Evolutionary conservation across 148 eudicot genomes (phyloP), one percentile per base, ranked within the genome.

Genomic region (Linanthus parryae): DNA sequence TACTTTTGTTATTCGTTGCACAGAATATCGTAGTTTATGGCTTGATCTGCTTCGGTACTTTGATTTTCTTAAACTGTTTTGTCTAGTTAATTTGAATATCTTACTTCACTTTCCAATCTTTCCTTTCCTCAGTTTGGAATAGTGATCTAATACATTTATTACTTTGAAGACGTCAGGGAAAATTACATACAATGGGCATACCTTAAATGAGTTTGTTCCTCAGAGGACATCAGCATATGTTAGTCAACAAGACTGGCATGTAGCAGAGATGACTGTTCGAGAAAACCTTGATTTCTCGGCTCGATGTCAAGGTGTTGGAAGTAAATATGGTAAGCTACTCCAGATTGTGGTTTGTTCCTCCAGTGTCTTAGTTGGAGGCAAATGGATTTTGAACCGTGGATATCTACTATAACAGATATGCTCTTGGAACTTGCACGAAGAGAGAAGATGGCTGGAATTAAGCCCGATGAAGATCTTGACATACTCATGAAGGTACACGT

Each of bases 391-490:
- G 64, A 74, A 44, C 30, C 35, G 24, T 42, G 19, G 37, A 40
- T 62, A 11, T 56, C 31, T 63, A 15, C 31, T 63, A 15, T 35
- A 14, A 66, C 75, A 92, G 99, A 92, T 71, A 92, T 92, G 96
- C 96, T 88, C 72, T 17, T 79, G 70, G 99, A 92, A 71, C 96
- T 92, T 71, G 64, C 84, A 64, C 73, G 99, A 70, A 88, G 99
- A 71, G 99, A 92, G 69, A 92, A 88, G 57, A 56, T 66, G 39
- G 80, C 80, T 56, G 82, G 79, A 61, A 56, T 74, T 13, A 82
- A 80, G 57, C 96, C 99, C 9, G 91, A 88, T 53, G 96, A 88
- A 72, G 99, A 92, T 70, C 91, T 92, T 66, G 99, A 92, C 69
- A 73, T 92, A 60, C 89, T 92, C 51, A 82, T 92, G 83, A 92